Base-by-base conservation (phyloP, 1,139 yeast species). In the Candida smagusa region DNA sequence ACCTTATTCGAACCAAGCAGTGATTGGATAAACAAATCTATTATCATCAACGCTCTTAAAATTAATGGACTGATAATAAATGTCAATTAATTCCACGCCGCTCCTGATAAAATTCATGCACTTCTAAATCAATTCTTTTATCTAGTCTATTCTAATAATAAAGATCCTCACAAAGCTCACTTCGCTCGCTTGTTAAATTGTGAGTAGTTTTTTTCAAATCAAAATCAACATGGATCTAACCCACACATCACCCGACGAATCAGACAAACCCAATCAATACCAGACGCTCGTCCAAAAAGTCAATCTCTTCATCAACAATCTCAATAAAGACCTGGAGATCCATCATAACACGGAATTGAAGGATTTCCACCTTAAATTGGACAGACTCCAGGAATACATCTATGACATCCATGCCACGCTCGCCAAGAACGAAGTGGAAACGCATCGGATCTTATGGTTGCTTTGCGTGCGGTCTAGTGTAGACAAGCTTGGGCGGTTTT, bases 271-370 rank as follows among this genome's bases (percentile, higher is more conserved):
- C n/a, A 28, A 28, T 23, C 35, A 11, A 22, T 35, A 28, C 33
- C 31, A 28, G 12, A 13, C 21, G 6, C 31, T 37, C 9, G 22
- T 35, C 9, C 30, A 24, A 13, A 32, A 21, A 9, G 30, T 40
- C 28, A 27, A 28, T 19, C 39, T 35, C 23, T 32, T 31, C 34
- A 16, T 30, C 30, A 9, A 12, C 70, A 83, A 43, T 60, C 80
- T 39, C 97, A 89, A 55, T 70, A 96, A 44, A 48, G 53, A 23
- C 53, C 88, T 33, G 89, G 89, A 3, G 86, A 81, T 49, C 90
- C 96, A 6, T 59, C 75, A 5, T 59, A 45, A 42, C 49, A 46
- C 36, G 12, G 35, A 33, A 13, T 34, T 43, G 16, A 40, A 38
- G 13, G 44, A 40, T 11, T 44, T 48, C 34, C 30, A 33, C 31